Evolutionary conservation across 2,329 filamentous ascomycete genomes (phyloP).

Genomic region (Alternaria novae-zelandiae): DNA sequence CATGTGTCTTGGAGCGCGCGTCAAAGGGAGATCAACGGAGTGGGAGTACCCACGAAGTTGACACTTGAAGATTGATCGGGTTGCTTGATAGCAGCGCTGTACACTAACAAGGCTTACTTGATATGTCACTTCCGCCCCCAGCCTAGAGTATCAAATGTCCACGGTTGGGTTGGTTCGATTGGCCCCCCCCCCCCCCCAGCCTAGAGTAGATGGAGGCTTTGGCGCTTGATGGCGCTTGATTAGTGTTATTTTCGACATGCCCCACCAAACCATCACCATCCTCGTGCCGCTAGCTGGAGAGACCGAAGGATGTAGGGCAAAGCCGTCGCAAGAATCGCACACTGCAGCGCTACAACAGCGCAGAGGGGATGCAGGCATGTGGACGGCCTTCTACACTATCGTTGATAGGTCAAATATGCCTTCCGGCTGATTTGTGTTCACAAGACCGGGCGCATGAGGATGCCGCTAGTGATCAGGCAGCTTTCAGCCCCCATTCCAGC

Average conservation of each 20-base stretch:
- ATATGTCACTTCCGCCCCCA: conserved; percentile 3
- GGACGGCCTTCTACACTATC: conserved; percentile 10
- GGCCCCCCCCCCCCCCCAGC: no score
- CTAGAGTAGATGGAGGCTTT: conserved; percentile 4
- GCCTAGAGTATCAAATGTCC: neutral
- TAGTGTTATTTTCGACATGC: conserved; percentile 11
- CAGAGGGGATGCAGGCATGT: conserved; percentile 10
- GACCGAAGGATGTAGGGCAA: conserved; percentile 1
- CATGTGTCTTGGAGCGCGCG: conserved; percentile 8
- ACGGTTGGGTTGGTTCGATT: no score
- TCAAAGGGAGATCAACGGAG: neutral
- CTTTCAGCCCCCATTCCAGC: conserved; percentile 30
- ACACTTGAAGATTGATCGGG: conserved; percentile 6
- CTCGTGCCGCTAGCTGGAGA: neutral
- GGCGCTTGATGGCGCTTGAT: neutral
- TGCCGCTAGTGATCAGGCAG: neutral
- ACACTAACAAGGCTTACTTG: neutral
- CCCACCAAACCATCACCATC: conserved; percentile 10
- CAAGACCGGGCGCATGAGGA: conserved; percentile 28
- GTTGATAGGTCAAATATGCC: conserved; percentile 4
- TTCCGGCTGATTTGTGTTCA: conserved; percentile 18
- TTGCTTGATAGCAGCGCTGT: neutral
- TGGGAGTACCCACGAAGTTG: neutral
- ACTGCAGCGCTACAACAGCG: conserved; percentile 4
- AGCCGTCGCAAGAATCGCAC: conserved; percentile 2